A percentile compares a stretch with the other conserved stretches of the same genome.
Evolutionary conservation across 148 eudicot species (phyloP).

Genomic region (Euryodendron excelsum): DNA sequence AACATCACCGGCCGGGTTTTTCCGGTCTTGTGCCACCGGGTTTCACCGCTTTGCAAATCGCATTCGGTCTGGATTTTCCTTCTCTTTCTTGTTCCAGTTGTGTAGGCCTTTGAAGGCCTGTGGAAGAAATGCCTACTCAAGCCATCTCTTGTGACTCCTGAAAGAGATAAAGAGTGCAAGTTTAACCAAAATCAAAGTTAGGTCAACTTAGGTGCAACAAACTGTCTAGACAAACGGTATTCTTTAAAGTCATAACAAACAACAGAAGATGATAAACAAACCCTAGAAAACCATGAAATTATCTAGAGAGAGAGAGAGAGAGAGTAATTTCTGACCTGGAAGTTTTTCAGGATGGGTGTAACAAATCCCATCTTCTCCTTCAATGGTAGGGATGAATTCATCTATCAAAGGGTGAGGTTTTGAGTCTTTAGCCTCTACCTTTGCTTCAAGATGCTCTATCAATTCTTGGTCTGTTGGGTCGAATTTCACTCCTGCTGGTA

Average conservation of each 20-base stretch:
- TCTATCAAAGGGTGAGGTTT: constrained; percentile 97
- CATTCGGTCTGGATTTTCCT: constrained; percentile 94
- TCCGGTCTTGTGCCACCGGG: constrained; percentile 98
- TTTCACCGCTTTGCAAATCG: constrained; percentile 91
- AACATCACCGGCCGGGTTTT: constrained; percentile 91
- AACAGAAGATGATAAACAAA: constrained; percentile 1
- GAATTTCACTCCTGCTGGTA: constrained; percentile 99
- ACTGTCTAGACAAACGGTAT: constrained; percentile 3
- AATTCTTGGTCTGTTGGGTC: constrained; percentile 99
- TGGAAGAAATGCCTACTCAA: constrained; percentile 95
- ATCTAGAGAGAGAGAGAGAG: background rate
- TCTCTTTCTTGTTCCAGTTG: constrained; percentile 91
- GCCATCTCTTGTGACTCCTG: constrained; percentile 94
- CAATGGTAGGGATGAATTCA: constrained; percentile 93
- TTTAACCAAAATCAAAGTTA: constrained; percentile 41
- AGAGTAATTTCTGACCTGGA: constrained; percentile 55
- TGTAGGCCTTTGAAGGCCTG: constrained; percentile 96
- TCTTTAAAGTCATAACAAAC: constrained; percentile 44
- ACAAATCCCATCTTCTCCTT: constrained; percentile 99
- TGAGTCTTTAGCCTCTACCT: constrained; percentile 61
- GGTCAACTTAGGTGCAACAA: constrained; percentile 83
- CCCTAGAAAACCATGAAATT: constrained; percentile 14
- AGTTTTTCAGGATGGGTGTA: constrained; percentile 98
- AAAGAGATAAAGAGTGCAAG: background rate
- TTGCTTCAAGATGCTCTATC: constrained; percentile 97